Conservation (phyloP, 257 asterid species). For the Solanum acaule region DNA sequence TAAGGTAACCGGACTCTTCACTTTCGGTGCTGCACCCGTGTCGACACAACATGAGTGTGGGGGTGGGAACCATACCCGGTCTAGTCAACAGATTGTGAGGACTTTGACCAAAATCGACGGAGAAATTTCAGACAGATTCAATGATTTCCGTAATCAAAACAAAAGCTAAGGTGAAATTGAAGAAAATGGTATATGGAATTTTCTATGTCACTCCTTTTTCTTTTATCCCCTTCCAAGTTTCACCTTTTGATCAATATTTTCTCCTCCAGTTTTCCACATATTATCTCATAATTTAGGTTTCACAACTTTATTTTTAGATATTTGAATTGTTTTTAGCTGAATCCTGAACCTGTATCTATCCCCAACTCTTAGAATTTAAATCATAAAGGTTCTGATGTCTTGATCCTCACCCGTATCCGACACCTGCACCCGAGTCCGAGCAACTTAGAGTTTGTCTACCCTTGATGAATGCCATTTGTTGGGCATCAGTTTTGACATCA, state of each 20-base stretch:
- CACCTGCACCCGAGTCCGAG: background rate
- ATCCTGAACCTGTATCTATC: background rate
- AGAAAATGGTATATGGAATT: background rate
- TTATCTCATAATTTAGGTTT: background rate
- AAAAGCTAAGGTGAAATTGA: background rate
- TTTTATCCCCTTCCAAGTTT: background rate
- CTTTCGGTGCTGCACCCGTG: background rate
- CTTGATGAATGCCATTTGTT: background rate
- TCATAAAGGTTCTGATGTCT: background rate
- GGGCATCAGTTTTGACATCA: background rate
- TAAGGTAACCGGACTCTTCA: background rate
- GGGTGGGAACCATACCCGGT: background rate
- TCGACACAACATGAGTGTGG: background rate
- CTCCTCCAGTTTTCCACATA: background rate
- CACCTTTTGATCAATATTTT: background rate
- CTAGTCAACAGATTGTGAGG: background rate
- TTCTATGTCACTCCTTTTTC: background rate
- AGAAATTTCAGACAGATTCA: background rate
- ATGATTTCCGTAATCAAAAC: background rate
- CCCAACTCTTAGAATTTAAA: background rate
- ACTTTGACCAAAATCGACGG: background rate
- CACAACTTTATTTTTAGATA: background rate
- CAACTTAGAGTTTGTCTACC: background rate
- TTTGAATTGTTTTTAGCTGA: background rate
- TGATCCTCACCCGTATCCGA: background rate